Conservation (phyloP, 306 rosid genomes). For the Medicago lupulina region DNA sequence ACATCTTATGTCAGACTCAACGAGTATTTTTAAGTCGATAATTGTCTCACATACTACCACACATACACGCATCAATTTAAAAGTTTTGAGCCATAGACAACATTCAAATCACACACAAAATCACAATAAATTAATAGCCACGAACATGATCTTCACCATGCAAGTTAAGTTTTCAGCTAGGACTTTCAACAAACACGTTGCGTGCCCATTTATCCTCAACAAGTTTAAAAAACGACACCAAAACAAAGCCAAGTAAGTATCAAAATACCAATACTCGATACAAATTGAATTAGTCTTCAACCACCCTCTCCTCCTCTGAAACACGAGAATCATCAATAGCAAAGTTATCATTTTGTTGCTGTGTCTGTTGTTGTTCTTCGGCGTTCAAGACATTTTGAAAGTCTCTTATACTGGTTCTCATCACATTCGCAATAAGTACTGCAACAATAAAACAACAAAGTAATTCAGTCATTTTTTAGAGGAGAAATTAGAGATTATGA, state of each 20-base stretch:
- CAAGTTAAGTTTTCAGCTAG: constrained; percentile 29
- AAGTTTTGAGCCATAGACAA: neutral
- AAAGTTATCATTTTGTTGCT: constrained; percentile 27
- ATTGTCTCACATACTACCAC: too few species aligned
- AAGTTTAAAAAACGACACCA: neutral
- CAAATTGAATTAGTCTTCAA: constrained; percentile 16
- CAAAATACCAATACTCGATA: neutral
- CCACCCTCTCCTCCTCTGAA: constrained; percentile 46
- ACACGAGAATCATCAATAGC: constrained; percentile 42
- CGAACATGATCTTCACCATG: neutral
- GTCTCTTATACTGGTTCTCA: constrained; percentile 63
- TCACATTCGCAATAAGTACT: constrained; percentile 70
- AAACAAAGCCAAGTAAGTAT: neutral
- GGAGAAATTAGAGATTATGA: neutral
- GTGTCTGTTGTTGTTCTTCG: constrained; percentile 43
- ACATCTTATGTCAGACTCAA: too few species aligned
- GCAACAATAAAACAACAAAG: neutral
- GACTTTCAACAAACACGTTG: constrained; percentile 60
- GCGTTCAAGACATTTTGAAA: constrained; percentile 52
- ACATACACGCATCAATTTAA: too few species aligned
- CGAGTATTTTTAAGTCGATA: too few species aligned
- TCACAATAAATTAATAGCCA: neutral
- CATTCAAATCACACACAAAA: neutral
- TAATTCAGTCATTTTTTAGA: neutral
- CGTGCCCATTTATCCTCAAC: constrained; percentile 11